Conservation (phyloP, 1,284 basidiomycete species). For the Neotropicomus parvogracilis region DNA sequence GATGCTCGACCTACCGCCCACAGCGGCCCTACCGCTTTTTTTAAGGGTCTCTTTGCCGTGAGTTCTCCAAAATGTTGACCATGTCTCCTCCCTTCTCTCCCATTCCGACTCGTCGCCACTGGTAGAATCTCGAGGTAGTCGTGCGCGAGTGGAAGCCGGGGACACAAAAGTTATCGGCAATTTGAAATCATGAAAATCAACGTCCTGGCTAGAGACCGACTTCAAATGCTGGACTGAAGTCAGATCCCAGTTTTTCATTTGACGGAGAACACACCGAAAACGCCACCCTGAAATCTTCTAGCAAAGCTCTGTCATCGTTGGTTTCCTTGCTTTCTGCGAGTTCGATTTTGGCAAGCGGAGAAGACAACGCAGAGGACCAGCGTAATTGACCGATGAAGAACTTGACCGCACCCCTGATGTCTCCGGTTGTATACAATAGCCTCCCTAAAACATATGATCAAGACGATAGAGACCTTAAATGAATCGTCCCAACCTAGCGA, state of each 20-base stretch:
- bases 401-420: slow-evolving; percentile 63
- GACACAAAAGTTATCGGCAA: slow-evolving; percentile 61
- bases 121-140: slow-evolving; percentile 49
- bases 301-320: slow-evolving; percentile 56
- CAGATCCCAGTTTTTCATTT: background rate
- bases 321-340: slow-evolving; percentile 23
- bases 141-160: slow-evolving; percentile 48
- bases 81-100: slow-evolving; percentile 59
- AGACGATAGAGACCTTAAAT: background rate
- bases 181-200: slow-evolving; percentile 41
- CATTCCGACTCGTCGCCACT: slow-evolving; percentile 49
- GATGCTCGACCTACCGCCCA: slow-evolving; percentile 49
- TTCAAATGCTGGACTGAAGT: slow-evolving; percentile 57
- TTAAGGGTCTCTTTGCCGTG: slow-evolving; percentile 51
- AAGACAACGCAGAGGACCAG: slow-evolving; percentile 24
- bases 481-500: slow-evolving; percentile 52
- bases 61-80: slow-evolving; percentile 59
- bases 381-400: slow-evolving; percentile 61
- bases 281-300: slow-evolving; percentile 79
- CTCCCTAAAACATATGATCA: slow-evolving; percentile 47
- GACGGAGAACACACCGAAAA: slow-evolving; percentile 49
- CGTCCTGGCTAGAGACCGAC: slow-evolving; percentile 45
- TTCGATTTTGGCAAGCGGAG: slow-evolving; percentile 16
- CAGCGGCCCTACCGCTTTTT: slow-evolving; percentile 53
- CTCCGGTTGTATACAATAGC: slow-evolving; percentile 72